These are phyloP conservation scores for Chytridiales sp. DNA, from an alignment of 371 early-diverging fungal species.

Conservation along the genomic window DNA sequence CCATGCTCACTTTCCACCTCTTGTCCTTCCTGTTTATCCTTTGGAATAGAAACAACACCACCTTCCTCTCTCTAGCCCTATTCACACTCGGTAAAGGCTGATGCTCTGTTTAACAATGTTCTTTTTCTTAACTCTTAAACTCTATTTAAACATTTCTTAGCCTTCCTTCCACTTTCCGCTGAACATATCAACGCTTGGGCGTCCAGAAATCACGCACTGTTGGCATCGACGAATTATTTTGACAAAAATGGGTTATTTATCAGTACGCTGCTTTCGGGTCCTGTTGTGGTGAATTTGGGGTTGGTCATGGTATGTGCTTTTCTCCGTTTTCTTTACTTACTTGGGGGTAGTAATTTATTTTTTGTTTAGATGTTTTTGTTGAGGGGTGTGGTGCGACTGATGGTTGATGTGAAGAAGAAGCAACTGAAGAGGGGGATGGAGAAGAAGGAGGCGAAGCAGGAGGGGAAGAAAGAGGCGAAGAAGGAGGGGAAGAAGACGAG, in stretches of 20 bases:
- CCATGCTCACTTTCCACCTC: conserved; percentile 7
- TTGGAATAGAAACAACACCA: not conserved
- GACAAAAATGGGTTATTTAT: conserved; percentile 27
- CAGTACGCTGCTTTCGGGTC: conserved; percentile 17
- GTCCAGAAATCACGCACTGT: not conserved
- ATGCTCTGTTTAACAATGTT: not conserved
- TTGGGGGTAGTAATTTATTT: too few relatives aligned
- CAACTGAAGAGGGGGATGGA: too few relatives aligned
- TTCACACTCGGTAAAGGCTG: not conserved
- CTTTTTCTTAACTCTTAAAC: not conserved
- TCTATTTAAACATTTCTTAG: not conserved
- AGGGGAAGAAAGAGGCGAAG: too few relatives aligned
- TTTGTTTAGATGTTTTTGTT: too few relatives aligned
- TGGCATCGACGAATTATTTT: conserved; percentile 18
- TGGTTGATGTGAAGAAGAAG: too few relatives aligned
- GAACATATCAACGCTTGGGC: conserved; percentile 17
- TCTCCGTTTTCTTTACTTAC: not conserved
- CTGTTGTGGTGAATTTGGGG: conserved; percentile 9
- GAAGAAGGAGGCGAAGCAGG: too few relatives aligned
- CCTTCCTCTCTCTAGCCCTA: not conserved
- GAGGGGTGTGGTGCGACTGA: too few relatives aligned
- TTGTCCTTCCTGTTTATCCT: not conserved
- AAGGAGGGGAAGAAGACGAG: too few relatives aligned
- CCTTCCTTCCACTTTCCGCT: conserved; percentile 4
- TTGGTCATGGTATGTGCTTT: conserved; percentile 10